Evolutionary conservation across 1,284 basidiomycete genomes (phyloP).

Genomic region (Cystobasidiaceae sp.): DNA sequence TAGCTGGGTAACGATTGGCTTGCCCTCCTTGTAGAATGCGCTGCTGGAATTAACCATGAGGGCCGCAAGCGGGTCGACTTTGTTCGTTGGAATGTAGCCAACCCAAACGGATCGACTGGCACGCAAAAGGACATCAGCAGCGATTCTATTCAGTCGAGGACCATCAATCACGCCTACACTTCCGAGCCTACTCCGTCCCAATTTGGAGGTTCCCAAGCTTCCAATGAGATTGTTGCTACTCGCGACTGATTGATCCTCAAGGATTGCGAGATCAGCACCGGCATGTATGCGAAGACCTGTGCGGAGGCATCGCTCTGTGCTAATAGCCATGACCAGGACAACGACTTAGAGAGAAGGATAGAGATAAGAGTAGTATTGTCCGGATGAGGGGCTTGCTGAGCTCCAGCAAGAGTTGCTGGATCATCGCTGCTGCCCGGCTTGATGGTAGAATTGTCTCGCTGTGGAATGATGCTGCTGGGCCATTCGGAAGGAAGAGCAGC

Average conservation of each 20-base stretch:
- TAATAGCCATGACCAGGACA: slow-evolving; percentile 30
- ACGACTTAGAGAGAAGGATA: slow-evolving; percentile 9
- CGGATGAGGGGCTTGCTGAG: background rate
- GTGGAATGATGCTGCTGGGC: slow-evolving; percentile 27
- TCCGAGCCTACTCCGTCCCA: slow-evolving; percentile 5
- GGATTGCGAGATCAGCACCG: slow-evolving; percentile 14
- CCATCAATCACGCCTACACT: background rate
- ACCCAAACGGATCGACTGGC: slow-evolving; percentile 26
- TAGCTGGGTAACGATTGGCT: slow-evolving; percentile 16
- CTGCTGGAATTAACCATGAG: slow-evolving; percentile 7
- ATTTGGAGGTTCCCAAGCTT: slow-evolving; percentile 23
- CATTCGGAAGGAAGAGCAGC: slow-evolving; percentile 19
- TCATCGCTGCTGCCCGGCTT: background rate
- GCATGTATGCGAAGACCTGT: slow-evolving; percentile 33
- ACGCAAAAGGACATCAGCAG: background rate
- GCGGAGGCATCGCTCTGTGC: slow-evolving; percentile 21
- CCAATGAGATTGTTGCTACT: slow-evolving; percentile 17
- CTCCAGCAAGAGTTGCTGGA: background rate
- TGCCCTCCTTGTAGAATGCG: background rate
- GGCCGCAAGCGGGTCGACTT: slow-evolving; percentile 13
- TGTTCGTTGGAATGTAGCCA: slow-evolving; percentile 27
- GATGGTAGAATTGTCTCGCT: background rate
- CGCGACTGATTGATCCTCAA: background rate
- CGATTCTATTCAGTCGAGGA: background rate
- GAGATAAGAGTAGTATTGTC: slow-evolving; percentile 27